Conservation (phyloP, 1,284 basidiomycete species). For the Wallemia mellicola region DNA sequence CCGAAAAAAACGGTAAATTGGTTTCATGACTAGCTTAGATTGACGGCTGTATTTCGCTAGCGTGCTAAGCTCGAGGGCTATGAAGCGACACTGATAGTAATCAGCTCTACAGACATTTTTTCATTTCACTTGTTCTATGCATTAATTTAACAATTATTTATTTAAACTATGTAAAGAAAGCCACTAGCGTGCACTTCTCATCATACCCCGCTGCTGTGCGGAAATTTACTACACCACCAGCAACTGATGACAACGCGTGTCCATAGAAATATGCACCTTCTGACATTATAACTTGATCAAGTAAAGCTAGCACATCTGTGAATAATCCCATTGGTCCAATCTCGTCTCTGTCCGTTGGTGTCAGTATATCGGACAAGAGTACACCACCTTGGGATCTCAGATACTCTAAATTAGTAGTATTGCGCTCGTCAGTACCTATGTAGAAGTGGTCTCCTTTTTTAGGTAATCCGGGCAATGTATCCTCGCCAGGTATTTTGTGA, state of each 20-base stretch:
- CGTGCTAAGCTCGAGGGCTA: neutral
- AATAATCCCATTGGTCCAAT: neutral
- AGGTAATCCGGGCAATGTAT: neutral
- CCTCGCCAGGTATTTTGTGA: neutral
- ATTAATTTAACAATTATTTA: neutral
- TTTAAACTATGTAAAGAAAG: neutral
- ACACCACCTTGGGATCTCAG: neutral
- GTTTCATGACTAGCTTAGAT: neutral
- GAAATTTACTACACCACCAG: neutral
- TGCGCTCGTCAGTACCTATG: neutral
- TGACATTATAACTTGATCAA: neutral
- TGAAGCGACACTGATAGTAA: constrained; percentile 1
- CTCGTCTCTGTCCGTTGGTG: neutral
- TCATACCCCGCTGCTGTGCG: neutral
- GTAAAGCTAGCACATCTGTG: neutral
- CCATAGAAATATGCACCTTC: constrained; percentile 1
- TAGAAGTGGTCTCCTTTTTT: neutral
- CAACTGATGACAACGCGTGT: neutral
- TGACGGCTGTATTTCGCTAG: neutral
- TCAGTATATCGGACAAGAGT: neutral
- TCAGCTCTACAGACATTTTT: neutral
- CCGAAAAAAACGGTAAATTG: neutral
- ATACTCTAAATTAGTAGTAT: neutral
- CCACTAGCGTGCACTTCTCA: neutral
- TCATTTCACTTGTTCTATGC: neutral